Conservation (phyloP, 768 basidiomycete species). For the Chalciporus piperatus region DNA sequence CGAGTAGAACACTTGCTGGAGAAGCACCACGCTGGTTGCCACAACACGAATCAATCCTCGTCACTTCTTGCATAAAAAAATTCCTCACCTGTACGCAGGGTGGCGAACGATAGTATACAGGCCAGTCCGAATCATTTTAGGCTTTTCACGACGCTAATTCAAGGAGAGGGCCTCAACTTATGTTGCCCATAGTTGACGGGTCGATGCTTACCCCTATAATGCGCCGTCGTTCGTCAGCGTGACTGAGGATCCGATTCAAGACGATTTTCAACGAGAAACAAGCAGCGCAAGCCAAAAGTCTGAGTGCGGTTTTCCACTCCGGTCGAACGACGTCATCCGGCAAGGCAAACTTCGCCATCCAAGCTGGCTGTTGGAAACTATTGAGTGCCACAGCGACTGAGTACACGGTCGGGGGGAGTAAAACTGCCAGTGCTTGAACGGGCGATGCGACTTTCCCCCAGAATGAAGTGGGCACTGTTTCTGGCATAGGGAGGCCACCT, state of each 20-base stretch:
- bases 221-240: conserved; percentile 30
- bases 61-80: background rate
- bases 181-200: background rate
- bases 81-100: conserved; percentile 33
- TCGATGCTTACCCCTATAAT: conserved; percentile 29
- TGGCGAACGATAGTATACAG: conserved; percentile 39
- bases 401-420: conserved; percentile 29
- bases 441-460: conserved; percentile 29
- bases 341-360: conserved; percentile 30
- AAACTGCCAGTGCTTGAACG: conserved; percentile 21
- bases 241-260: conserved; percentile 8
- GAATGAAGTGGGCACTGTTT: conserved; percentile 13
- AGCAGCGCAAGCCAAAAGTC: conserved; percentile 28
- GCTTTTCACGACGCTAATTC: conserved; percentile 29
- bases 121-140: conserved; percentile 27
- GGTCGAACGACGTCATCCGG: conserved; percentile 21
- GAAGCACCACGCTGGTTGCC: conserved; percentile 19
- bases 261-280: conserved; percentile 17
- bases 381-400: conserved; percentile 26
- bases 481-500: conserved; percentile 17
- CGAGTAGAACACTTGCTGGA: conserved; percentile 23
- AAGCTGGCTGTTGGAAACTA: conserved; percentile 34
- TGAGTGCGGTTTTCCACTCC: conserved; percentile 24
- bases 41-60: background rate
- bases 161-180: background rate